A percentile compares a stretch with the other conserved stretches of the same genome.
Conservation (phyloP, 1,284 basidiomycete species). For the Phylloboletellus chloephorus region DNA sequence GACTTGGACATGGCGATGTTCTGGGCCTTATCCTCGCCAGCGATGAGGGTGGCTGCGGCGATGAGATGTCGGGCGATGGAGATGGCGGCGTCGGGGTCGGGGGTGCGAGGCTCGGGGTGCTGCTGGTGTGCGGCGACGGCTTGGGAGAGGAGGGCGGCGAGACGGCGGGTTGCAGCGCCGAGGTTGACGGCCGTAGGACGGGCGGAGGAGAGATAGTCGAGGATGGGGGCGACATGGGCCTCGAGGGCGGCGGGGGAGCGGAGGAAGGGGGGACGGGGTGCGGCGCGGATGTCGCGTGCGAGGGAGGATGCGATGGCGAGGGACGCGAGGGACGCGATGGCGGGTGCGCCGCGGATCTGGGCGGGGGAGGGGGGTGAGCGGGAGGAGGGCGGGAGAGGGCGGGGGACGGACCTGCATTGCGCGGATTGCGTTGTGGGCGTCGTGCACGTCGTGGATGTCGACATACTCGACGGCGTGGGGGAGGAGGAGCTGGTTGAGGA, state of each 20-base stretch:
- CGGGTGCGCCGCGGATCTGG: slow-evolving; percentile 86
- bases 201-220: slow-evolving; percentile 75
- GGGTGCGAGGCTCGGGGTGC: slow-evolving; percentile 7
- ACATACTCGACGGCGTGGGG: slow-evolving; percentile 78
- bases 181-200: slow-evolving; percentile 95
- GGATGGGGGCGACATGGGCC: slow-evolving; percentile 48
- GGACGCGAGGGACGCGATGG: slow-evolving; percentile 87
- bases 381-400: background rate
- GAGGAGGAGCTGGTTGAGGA: slow-evolving; percentile 80
- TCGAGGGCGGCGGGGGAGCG: slow-evolving; percentile 45
- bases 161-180: slow-evolving; percentile 71
- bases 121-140: slow-evolving; percentile 16
- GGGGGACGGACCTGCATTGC: slow-evolving; percentile 69
- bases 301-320: slow-evolving; percentile 70
- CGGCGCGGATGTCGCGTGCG: slow-evolving; percentile 39
- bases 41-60: slow-evolving; percentile 58
- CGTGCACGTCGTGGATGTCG: slow-evolving; percentile 63
- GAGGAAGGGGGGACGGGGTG: slow-evolving; percentile 47
- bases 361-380: slow-evolving; percentile 1
- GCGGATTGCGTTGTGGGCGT: slow-evolving; percentile 89
- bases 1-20: slow-evolving; percentile 77
- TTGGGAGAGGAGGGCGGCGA: slow-evolving; percentile 44
- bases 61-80: slow-evolving; percentile 57
- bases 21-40: slow-evolving; percentile 78
- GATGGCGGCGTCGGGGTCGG: slow-evolving; percentile 36